Evolutionary conservation across 1,284 basidiomycete genomes (phyloP).

Genomic region (Tausonia pullulans): DNA sequence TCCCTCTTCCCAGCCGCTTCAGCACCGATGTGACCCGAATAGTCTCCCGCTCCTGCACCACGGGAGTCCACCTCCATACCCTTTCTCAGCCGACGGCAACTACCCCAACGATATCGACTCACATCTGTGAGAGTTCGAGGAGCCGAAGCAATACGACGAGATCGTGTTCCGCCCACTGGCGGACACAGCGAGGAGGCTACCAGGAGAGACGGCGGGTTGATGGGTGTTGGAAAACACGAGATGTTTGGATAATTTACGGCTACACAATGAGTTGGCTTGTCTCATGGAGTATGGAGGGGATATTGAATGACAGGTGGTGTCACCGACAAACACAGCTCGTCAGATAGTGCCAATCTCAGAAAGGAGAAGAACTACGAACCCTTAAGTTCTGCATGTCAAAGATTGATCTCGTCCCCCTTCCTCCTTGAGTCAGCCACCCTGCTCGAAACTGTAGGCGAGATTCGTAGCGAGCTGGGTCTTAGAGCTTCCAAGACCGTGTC

Average conservation of each 20-base stretch:
- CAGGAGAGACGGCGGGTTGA: slow-evolving; percentile 46
- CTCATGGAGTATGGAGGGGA: too few species aligned
- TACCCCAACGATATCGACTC: slow-evolving; percentile 24
- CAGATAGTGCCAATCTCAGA: too few species aligned
- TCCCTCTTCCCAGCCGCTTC: slow-evolving; percentile 26
- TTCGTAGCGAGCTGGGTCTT: slow-evolving; percentile 57
- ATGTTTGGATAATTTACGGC: slow-evolving; percentile 32
- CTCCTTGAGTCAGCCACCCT: slow-evolving; percentile 35
- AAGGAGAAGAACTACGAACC: too few species aligned
- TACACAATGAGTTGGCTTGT: too few species aligned
- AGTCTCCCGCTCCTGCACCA: slow-evolving; percentile 22
- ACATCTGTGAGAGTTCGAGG: slow-evolving; percentile 18
- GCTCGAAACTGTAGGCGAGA: slow-evolving; percentile 48
- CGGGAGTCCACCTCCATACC: slow-evolving; percentile 28
- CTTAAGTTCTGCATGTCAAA: too few species aligned
- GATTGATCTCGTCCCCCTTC: slow-evolving; percentile 26
- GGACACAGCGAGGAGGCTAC: slow-evolving; percentile 46
- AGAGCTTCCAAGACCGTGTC: slow-evolving; percentile 52
- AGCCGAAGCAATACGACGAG: slow-evolving; percentile 48
- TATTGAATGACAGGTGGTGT: too few species aligned
- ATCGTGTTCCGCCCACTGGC: slow-evolving; percentile 50
- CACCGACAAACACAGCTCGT: too few species aligned
- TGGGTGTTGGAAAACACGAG: slow-evolving; percentile 52
- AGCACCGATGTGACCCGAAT: slow-evolving; percentile 33
- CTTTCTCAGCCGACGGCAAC: slow-evolving; percentile 25